phyloP scores from a whole-genome alignment of 208 protist species.

The Porcisia hertigi region DNA sequence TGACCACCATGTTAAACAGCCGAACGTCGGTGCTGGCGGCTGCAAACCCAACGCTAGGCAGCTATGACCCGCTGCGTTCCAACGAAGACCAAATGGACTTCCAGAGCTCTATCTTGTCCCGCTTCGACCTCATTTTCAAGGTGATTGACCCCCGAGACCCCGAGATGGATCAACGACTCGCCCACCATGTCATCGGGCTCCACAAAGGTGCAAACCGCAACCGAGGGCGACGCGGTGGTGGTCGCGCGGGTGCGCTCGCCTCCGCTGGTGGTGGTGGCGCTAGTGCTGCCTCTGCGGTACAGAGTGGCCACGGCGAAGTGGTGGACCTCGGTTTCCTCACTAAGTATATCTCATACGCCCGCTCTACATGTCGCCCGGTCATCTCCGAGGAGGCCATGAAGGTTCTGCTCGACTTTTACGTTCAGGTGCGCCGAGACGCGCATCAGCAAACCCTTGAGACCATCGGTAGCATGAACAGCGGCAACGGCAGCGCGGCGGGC shows the following conservation, averaged over 20 bases:
- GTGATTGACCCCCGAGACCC: slow-evolving; percentile 97
- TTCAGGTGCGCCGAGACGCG: slow-evolving; percentile 89
- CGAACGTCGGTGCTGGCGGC: slow-evolving; percentile 99
- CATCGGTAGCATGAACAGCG: slow-evolving; percentile 23
- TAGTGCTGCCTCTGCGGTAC: slow-evolving; percentile 5
- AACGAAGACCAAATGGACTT: slow-evolving; percentile 96
- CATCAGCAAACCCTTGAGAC: slow-evolving; percentile 78
- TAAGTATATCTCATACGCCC: slow-evolving; percentile 95
- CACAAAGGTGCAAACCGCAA: slow-evolving; percentile 91
- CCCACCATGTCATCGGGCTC: slow-evolving; percentile 95
- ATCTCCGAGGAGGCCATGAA: slow-evolving; percentile 93
- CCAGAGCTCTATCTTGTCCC: slow-evolving; percentile 99
- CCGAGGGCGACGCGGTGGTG: slow-evolving; percentile 11
- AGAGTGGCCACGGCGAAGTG: slow-evolving; percentile 3
- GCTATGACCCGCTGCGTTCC: slow-evolving; percentile 90
- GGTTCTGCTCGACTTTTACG: slow-evolving; percentile 96
- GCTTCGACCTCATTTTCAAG: slow-evolving; percentile 99
- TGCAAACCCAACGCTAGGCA: slow-evolving; percentile 98
- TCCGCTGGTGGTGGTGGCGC: slow-evolving; percentile 55
- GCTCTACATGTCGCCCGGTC: slow-evolving; percentile 86
- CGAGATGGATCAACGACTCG: slow-evolving; percentile 93
- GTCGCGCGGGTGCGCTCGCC: slow-evolving; percentile 25
- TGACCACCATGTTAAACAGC: slow-evolving; percentile 99
- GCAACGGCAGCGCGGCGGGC: neutral
- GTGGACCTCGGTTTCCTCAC: slow-evolving; percentile 92